Conservation (phyloP, 148 eudicot genomes). For the Vaccinium darrowii region DNA sequence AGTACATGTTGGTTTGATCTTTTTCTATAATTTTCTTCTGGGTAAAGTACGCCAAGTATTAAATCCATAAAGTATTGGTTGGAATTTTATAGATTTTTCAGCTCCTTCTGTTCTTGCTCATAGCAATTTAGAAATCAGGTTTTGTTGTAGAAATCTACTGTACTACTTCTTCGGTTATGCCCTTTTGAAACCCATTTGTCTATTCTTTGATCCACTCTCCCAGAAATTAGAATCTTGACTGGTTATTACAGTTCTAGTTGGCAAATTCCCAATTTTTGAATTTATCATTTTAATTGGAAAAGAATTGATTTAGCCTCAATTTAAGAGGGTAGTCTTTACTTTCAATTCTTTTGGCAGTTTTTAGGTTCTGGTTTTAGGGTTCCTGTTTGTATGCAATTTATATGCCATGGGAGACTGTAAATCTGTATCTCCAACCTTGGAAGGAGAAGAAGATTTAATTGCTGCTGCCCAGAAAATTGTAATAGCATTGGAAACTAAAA, state of each 20-base stretch:
- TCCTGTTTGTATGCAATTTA: background rate
- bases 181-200: background rate
- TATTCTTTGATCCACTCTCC: background rate
- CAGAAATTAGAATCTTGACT: conserved; percentile 10
- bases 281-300: background rate
- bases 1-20: background rate
- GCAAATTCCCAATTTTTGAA: conserved; percentile 10
- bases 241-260: background rate
- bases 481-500: conserved; percentile 57
- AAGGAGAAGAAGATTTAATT: conserved; percentile 57
- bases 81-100: background rate
- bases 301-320: background rate
- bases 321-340: background rate
- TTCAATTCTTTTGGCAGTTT: conserved; percentile 2
- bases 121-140: background rate
- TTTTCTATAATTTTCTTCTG: background rate
- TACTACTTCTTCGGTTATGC: background rate
- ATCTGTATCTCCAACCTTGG: conserved; percentile 34
- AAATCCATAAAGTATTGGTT: background rate
- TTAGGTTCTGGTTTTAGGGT: conserved; percentile 18
- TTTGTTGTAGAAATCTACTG: background rate
- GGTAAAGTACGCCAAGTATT: background rate
- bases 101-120: conserved; percentile 6
- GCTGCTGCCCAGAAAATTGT: conserved; percentile 65
- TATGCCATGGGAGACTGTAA: conserved; percentile 52